Base-by-base conservation (phyloP, 176 grass and related monocot genomes). In the Neostapfia colusana region DNA sequence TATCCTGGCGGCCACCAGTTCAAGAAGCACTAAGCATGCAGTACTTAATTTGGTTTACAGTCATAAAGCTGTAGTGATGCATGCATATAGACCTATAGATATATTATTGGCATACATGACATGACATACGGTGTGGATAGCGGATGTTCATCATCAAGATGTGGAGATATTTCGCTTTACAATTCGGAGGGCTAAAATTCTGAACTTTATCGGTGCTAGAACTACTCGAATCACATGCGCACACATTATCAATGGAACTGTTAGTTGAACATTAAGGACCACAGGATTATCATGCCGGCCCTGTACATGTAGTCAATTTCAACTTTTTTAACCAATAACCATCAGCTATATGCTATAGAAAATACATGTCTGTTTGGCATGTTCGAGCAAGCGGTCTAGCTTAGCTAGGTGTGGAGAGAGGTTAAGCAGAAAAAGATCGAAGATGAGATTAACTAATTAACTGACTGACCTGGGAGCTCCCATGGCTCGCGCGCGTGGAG, bases 401-500 rank as follows among this genome's bases (percentile, higher is more conserved):
- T 3, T 46, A 31, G 50, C 50, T n/a, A n/a, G 17, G 45, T 13
- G 31, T 31, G 31, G 31, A 17, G 9, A 20, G 20, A 24, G 2
- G 8, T 24, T 24, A 56, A 56, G 10, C 10, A 25, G n/a, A 57
- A 57, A 21, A 26, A 0, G 55, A 58, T 31, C 31, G 31, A 31
- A 31, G 31, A 31, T 31, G 31, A 31, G 31, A 1, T 3, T 31
- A 31, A 31, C 3, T 3, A 10, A 58, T 11, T 1, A 31, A 2
- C 4, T 7, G 20, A 55, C 20, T 34, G 43, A 90, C 92, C 92
- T 69, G 92, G 92, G 43, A 95, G 86, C 78, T 95, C 92, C 92
- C 92, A 95, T 0, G 92, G 92, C 53, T 95, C 92, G 34, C 81
- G 73, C 16, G 81, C 70, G 70, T 95, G 92, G 51, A 95, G 85